A percentile compares a stretch with the other conserved stretches of the same genome.
phyloP scores from a whole-genome alignment of 2,329 filamentous ascomycete genomes.

The Fusarium haematococcum region DNA sequence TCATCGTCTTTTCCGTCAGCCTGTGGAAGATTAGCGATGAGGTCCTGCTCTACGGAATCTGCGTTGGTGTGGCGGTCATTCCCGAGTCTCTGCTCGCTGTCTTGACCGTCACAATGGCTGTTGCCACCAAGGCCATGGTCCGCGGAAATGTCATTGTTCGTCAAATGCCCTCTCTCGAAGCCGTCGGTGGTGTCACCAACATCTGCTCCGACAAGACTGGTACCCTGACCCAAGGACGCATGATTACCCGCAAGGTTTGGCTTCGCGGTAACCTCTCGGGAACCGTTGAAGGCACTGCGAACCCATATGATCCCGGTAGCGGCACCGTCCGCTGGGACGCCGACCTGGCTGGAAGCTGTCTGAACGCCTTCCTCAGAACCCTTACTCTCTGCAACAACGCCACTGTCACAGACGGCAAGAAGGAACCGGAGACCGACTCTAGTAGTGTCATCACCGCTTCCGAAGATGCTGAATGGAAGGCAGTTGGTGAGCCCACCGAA shows the following conservation, averaged over 20 bases:
- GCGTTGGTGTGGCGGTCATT: conserved; percentile 72
- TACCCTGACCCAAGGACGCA: conserved; percentile 74
- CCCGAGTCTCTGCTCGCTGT: conserved; percentile 76
- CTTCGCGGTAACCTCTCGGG: conserved; percentile 66
- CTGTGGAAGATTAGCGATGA: conserved; percentile 65
- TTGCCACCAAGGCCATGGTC: conserved; percentile 74
- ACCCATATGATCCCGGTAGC: conserved; percentile 72
- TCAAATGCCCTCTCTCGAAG: conserved; percentile 73
- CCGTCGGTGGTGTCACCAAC: conserved; percentile 76
- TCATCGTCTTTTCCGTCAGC: conserved; percentile 72
- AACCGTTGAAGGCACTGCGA: conserved; percentile 64
- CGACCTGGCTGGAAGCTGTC: conserved; percentile 53
- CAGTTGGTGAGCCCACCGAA: conserved; percentile 76
- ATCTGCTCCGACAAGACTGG: conserved; percentile 80
- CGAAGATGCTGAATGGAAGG: conserved; percentile 63
- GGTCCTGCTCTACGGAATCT: conserved; percentile 71
- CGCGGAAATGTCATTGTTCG: conserved; percentile 74
- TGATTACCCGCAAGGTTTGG: conserved; percentile 74
- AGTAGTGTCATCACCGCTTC: conserved; percentile 61
- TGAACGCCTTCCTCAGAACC: conserved; percentile 64
- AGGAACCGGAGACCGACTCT: conserved; percentile 59
- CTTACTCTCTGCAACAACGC: conserved; percentile 73
- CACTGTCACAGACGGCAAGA: conserved; percentile 60
- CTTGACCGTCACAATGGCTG: conserved; percentile 77
- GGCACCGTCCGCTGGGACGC: conserved; percentile 62